A percentile compares a stretch with the other conserved stretches of the same genome.
These are phyloP conservation scores for Metschnikowia lunata DNA, from an alignment of 805 yeast species.

Conservation along the genomic window DNA sequence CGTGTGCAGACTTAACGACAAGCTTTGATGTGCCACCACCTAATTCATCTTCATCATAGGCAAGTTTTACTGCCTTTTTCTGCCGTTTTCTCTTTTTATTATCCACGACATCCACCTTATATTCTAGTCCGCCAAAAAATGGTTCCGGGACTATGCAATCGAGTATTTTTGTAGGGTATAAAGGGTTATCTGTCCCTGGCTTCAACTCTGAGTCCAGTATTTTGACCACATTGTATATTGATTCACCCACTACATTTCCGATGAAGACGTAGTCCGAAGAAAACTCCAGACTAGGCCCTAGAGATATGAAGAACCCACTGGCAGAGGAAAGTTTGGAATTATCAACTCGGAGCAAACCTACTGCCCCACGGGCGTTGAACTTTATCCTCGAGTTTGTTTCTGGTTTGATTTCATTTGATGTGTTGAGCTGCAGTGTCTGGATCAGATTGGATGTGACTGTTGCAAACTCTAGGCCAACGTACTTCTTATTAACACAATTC, in stretches of 20 bases:
- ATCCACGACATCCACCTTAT: not conserved
- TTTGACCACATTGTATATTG: slow-evolving; percentile 48
- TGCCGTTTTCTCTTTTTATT: slow-evolving; percentile 18
- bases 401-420: slow-evolving; percentile 13
- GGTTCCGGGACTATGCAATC: slow-evolving; percentile 40
- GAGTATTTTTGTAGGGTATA: slow-evolving; percentile 48
- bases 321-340: slow-evolving; percentile 16
- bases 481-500: slow-evolving; percentile 42
- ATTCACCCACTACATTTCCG: slow-evolving; percentile 56
- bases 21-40: slow-evolving; percentile 26
- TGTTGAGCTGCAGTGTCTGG: slow-evolving; percentile 9
- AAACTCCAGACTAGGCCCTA: slow-evolving; percentile 42
- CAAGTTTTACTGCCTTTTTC: slow-evolving; percentile 29
- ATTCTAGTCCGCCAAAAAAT: slow-evolving; percentile 44
- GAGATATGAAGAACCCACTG: slow-evolving; percentile 36
- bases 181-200: slow-evolving; percentile 36
- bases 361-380: slow-evolving; percentile 48
- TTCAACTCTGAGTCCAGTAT: slow-evolving; percentile 47
- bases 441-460: slow-evolving; percentile 30
- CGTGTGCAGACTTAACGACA: slow-evolving; percentile 43
- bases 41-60: slow-evolving; percentile 36
- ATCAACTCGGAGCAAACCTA: slow-evolving; percentile 43
- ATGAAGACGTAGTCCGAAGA: slow-evolving; percentile 41
- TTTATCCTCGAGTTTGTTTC: slow-evolving; percentile 52
- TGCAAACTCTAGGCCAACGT: slow-evolving; percentile 39